These are phyloP conservation scores for Ottelia alismoides DNA, from an alignment of 106 monocot species.

Conservation along the genomic window DNA sequence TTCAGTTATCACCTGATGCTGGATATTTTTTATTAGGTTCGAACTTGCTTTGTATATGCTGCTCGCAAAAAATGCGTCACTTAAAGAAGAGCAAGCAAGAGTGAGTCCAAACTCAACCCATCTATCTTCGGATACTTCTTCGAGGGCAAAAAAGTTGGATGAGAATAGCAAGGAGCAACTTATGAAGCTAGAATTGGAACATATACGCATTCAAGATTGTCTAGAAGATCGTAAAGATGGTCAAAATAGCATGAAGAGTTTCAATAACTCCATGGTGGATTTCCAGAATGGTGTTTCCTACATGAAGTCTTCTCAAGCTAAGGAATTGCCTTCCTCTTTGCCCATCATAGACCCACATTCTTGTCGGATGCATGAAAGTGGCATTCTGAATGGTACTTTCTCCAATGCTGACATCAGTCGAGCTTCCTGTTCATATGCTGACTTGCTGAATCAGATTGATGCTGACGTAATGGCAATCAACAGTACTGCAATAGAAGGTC, in stretches of 20 bases:
- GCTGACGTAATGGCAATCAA: slow-evolving; percentile 19
- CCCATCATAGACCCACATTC: slow-evolving; percentile 26
- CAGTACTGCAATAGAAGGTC: slow-evolving; percentile 41
- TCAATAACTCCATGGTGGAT: slow-evolving; percentile 37
- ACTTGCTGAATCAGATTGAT: slow-evolving; percentile 26
- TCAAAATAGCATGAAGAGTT: slow-evolving; percentile 33
- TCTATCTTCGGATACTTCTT: slow-evolving; percentile 10
- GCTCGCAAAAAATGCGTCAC: slow-evolving; percentile 51
- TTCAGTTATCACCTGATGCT: neutral
- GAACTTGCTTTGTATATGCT: slow-evolving; percentile 73
- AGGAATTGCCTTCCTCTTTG: slow-evolving; percentile 9
- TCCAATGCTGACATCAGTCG: slow-evolving; percentile 16
- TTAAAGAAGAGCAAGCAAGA: slow-evolving; percentile 33
- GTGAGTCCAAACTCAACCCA: slow-evolving; percentile 18
- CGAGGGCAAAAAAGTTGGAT: slow-evolving; percentile 30
- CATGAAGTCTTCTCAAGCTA: slow-evolving; percentile 15
- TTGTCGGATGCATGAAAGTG: slow-evolving; percentile 14
- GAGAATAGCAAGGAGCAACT: slow-evolving; percentile 12
- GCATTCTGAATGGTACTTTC: slow-evolving; percentile 5
- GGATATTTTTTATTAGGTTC: slow-evolving; percentile 42
- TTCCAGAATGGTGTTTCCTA: slow-evolving; percentile 22
- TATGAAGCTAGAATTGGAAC: slow-evolving; percentile 36
- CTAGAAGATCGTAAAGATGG: slow-evolving; percentile 29
- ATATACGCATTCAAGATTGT: slow-evolving; percentile 29
- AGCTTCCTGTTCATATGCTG: slow-evolving; percentile 29